These are phyloP conservation scores for Candida ortonii DNA, from an alignment of 805 yeast species.

Conservation along the genomic window DNA sequence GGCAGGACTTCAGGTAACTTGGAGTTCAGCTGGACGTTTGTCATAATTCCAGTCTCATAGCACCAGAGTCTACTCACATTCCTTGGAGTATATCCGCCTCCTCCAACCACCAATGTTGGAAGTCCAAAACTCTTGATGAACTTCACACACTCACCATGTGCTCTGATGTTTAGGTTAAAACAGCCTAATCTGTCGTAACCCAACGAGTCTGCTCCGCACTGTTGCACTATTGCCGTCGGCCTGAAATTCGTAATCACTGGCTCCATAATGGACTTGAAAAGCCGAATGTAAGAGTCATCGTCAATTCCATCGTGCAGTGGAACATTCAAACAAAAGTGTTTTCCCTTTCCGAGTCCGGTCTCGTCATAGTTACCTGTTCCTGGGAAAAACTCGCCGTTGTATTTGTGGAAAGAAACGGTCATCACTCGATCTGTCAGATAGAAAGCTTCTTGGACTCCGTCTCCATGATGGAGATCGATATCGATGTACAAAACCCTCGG, in stretches of 20 bases:
- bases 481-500: slow-evolving; percentile 92
- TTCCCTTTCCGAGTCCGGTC: slow-evolving; percentile 84
- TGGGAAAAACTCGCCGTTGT: slow-evolving; percentile 92
- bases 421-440: slow-evolving; percentile 92
- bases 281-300: slow-evolving; percentile 74
- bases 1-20: slow-evolving; percentile 74
- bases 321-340: slow-evolving; percentile 82
- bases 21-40: slow-evolving; percentile 73
- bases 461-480: slow-evolving; percentile 95
- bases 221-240: slow-evolving; percentile 92
- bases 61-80: slow-evolving; percentile 96
- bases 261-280: slow-evolving; percentile 81
- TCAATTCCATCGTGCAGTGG: slow-evolving; percentile 95
- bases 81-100: slow-evolving; percentile 97
- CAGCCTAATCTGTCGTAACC: slow-evolving; percentile 93
- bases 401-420: slow-evolving; percentile 95
- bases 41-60: slow-evolving; percentile 87
- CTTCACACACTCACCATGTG: slow-evolving; percentile 94
- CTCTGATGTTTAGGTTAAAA: slow-evolving; percentile 86
- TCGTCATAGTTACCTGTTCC: slow-evolving; percentile 95
- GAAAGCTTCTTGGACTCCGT: slow-evolving; percentile 97
- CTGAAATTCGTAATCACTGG: slow-evolving; percentile 89
- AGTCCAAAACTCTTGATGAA: slow-evolving; percentile 84
- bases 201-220: slow-evolving; percentile 95
- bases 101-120: slow-evolving; percentile 90